Evolutionary conservation across 805 yeast species (phyloP), one percentile per base, ranked within the genome.

Genomic region (Wickerhamomyces alni): DNA sequence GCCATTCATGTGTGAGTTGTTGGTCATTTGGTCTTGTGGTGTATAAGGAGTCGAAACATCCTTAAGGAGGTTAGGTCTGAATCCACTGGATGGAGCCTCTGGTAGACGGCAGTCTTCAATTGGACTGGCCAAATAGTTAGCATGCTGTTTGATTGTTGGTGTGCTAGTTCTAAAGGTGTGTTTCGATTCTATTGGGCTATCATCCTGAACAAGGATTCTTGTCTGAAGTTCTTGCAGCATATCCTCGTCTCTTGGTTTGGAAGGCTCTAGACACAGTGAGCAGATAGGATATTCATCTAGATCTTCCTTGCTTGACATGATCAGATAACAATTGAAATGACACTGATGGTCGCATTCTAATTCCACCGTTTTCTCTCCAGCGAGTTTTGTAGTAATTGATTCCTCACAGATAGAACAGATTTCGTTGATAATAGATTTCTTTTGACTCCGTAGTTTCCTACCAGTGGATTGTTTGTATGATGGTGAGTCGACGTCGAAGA

Each of bases 371-470:
- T 59, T 63, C 54, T 74, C 79, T 11, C 72, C 74, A 8, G 52
- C 49, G 28, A 72, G 60, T 12, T 61, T 55, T 33, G 57, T 58
- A 3, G 59, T 53, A 29, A 74, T 48, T 4, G 63, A 55, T 41
- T 73, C 77, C 12, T 62, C 61, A 50, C 80, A 74, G 30, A 72
- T 58, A 12, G 66, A 61, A 46, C 79, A 74, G 3, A 25, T 37
- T 26, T 54, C 58, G 17, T 58, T 54, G 4, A 51, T 31, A 34
- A 45, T 58, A 22, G 52, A 54, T 39, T 55, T 58, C 48, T 19
- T 22, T 17, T 18, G 22, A 6, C 40, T 37, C 40, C 42, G 41
- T 8, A 48, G 37, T 30, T 34, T 40, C 3, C 40, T 31, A 3
- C 8, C 35, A 16, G 30, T 34, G 22, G 26, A 26, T n/a, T 37